These are phyloP conservation scores for Prunus mongolica DNA, from an alignment of 306 rosid genomes.

Conservation along the genomic window DNA sequence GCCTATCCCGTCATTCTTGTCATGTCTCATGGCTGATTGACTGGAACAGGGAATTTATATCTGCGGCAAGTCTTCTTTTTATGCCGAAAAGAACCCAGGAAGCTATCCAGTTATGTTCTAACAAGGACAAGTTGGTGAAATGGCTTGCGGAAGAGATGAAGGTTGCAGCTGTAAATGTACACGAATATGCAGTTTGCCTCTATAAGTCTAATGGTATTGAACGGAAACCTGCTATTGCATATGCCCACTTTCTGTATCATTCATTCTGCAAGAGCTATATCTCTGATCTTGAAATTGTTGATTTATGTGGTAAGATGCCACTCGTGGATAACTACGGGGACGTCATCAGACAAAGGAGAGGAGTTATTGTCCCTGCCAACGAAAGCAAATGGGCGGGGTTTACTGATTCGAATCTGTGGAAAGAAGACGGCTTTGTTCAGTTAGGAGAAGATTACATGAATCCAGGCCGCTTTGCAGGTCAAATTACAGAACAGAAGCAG, in stretches of 20 bases:
- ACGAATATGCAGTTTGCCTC: slow-evolving; percentile 32
- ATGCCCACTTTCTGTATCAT: slow-evolving; percentile 56
- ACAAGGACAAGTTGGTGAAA: slow-evolving; percentile 18
- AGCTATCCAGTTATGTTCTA: slow-evolving; percentile 19
- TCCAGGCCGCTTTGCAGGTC: slow-evolving; percentile 27
- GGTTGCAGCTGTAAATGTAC: slow-evolving; percentile 12
- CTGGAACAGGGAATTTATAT: slow-evolving; percentile 45
- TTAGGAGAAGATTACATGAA: slow-evolving; percentile 44
- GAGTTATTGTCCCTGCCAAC: slow-evolving; percentile 57
- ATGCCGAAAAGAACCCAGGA: slow-evolving; percentile 46
- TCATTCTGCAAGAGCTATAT: slow-evolving; percentile 23
- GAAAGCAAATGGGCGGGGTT: slow-evolving; percentile 65
- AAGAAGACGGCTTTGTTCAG: slow-evolving; percentile 40
- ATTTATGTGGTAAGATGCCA: slow-evolving; percentile 41
- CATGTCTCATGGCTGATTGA: slow-evolving; percentile 50
- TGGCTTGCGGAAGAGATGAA: slow-evolving; percentile 35
- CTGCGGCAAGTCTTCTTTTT: slow-evolving; percentile 30
- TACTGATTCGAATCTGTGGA: slow-evolving; percentile 65
- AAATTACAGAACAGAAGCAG: slow-evolving; percentile 3
- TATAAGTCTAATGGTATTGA: slow-evolving; percentile 3
- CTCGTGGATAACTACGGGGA: slow-evolving; percentile 49
- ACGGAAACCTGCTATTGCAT: slow-evolving; percentile 27
- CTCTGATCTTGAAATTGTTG: slow-evolving; percentile 8
- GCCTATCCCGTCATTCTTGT: slow-evolving; percentile 14
- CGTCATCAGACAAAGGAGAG: slow-evolving; percentile 4